phyloP scores from a whole-genome alignment of 768 basidiomycete species.

The Pleurotus giganteus region DNA sequence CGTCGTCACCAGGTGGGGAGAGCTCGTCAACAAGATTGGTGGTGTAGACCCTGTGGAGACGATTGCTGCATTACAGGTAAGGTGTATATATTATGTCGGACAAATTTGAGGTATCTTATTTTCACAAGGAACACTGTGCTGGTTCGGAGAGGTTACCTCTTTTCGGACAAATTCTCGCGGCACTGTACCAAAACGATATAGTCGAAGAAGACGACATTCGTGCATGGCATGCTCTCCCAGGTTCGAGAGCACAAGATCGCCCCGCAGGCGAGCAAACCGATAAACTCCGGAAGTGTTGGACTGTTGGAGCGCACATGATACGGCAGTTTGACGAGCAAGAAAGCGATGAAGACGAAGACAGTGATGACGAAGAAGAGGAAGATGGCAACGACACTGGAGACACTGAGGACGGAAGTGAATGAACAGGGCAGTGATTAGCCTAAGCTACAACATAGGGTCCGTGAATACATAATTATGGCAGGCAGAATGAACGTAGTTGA shows the following conservation, averaged over 20 bases:
- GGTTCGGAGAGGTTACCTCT: constrained; percentile 59
- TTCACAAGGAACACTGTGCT: constrained; percentile 60
- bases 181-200: constrained; percentile 88
- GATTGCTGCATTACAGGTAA: constrained; percentile 73
- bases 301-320: constrained; percentile 70
- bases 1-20: constrained; percentile 79
- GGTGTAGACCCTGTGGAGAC: constrained; percentile 83
- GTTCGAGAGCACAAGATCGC: constrained; percentile 50
- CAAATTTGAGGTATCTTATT: constrained; percentile 1
- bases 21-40: constrained; percentile 75
- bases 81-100: constrained; percentile 10
- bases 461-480: background rate
- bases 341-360: constrained; percentile 29
- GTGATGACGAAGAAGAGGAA: constrained; percentile 14
- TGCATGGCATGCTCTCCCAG: constrained; percentile 71
- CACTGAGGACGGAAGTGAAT: constrained; percentile 14
- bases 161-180: constrained; percentile 84
- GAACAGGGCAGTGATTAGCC: constrained; percentile 7
- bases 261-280: constrained; percentile 41
- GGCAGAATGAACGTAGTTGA: constrained; percentile 12
- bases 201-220: constrained; percentile 89
- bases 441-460: background rate
- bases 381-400: constrained; percentile 9
- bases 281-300: constrained; percentile 67
- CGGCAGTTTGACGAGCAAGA: constrained; percentile 81